A percentile compares a stretch with the other conserved stretches of the same genome.
Evolutionary conservation across 805 yeast genomes (phyloP).

Genomic region (Starmerella potacharoeniae): DNA sequence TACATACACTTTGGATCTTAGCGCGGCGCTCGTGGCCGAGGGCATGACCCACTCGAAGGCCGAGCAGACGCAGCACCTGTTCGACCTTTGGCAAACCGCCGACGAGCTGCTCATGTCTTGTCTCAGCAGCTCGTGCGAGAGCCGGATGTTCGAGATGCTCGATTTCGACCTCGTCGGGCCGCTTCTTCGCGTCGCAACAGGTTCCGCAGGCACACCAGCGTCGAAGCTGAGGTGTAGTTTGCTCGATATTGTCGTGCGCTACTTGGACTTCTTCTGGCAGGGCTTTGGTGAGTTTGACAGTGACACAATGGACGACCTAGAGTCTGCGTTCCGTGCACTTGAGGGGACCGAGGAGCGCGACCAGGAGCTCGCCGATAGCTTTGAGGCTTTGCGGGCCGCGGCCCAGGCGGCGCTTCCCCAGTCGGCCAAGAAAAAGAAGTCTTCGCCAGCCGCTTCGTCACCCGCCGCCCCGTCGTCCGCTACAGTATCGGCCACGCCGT

Average conservation of each 20-base stretch:
- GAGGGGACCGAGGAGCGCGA: neutral
- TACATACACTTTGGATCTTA: conserved; percentile 12
- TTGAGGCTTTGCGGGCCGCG: neutral
- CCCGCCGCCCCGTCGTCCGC: too few species aligned
- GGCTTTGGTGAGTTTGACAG: conserved; percentile 1
- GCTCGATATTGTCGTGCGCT: conserved; percentile 3
- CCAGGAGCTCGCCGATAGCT: neutral
- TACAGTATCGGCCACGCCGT: too few species aligned
- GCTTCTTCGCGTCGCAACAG: neutral
- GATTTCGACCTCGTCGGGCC: conserved; percentile 15
- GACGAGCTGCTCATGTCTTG: conserved; percentile 19
- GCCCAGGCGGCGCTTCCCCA: neutral
- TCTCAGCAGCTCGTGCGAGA: conserved; percentile 15
- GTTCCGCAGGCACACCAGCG: neutral
- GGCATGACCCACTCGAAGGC: neutral
- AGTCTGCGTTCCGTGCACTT: neutral
- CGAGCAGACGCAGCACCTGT: conserved; percentile 6
- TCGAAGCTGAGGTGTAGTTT: neutral
- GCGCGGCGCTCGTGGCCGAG: neutral
- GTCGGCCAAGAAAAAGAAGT: neutral
- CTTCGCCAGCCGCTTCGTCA: neutral
- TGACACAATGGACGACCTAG: neutral
- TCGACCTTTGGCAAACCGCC: conserved; percentile 19
- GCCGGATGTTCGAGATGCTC: conserved; percentile 14
- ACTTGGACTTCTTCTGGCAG: conserved; percentile 11